phyloP scores from a whole-genome alignment of 2,329 filamentous ascomycete genomes.

The Aspergillus bombycis region DNA sequence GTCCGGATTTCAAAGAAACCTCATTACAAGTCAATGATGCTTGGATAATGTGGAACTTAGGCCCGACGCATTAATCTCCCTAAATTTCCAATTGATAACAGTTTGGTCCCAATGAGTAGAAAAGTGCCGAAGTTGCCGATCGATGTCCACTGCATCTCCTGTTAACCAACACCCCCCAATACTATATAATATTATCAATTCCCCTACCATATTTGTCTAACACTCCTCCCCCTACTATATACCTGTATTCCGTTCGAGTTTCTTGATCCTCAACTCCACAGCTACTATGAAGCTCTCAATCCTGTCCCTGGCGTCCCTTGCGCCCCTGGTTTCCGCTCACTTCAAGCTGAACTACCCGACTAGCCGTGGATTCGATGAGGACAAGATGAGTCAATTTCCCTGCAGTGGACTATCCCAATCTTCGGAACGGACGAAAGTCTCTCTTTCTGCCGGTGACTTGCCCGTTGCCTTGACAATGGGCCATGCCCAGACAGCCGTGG shows the following conservation, averaged over 20 bases:
- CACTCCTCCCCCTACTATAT: background rate
- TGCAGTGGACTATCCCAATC: conserved; percentile 56
- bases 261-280: background rate
- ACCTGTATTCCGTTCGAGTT: background rate
- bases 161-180: background rate
- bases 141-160: background rate
- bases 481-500: conserved; percentile 56
- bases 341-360: conserved; percentile 59
- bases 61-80: background rate
- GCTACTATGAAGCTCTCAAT: conserved; percentile 37
- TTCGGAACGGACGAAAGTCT: conserved; percentile 52
- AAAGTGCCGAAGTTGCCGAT: background rate
- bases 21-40: background rate
- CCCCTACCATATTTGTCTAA: background rate
- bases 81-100: background rate
- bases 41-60: background rate
- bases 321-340: conserved; percentile 56
- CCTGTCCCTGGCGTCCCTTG: conserved; percentile 42
- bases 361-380: conserved; percentile 53
- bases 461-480: conserved; percentile 57
- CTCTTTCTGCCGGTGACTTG: conserved; percentile 51
- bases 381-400: conserved; percentile 50
- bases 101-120: background rate
- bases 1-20: background rate
- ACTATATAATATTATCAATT: background rate